These are phyloP conservation scores for Talaromyces albobiverticillius DNA, from an alignment of 2,329 filamentous ascomycete species.

Conservation along the genomic window DNA sequence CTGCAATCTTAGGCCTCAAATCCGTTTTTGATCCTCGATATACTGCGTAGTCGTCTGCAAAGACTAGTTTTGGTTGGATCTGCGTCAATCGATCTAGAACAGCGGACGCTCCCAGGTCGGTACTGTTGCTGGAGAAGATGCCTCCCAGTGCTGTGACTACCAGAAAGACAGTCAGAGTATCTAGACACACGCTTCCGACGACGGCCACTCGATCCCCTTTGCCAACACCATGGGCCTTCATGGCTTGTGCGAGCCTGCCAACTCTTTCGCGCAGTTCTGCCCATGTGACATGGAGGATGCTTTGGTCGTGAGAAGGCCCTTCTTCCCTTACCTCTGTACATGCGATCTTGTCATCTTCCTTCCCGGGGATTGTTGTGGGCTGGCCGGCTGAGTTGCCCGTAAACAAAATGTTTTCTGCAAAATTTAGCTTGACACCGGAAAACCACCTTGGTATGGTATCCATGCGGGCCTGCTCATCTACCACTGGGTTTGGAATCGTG, in stretches of 20 bases:
- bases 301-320: not conserved
- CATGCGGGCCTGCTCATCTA: too few species aligned
- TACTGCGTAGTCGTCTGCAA: not conserved
- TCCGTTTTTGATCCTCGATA: too few species aligned
- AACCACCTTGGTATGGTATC: not conserved
- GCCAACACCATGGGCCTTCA: not conserved
- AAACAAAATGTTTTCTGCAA: not conserved
- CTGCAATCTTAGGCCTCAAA: too few species aligned
- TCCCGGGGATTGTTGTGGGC: too few species aligned
- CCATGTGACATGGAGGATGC: conserved; percentile 4
- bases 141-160: not conserved
- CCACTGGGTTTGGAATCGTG: too few species aligned
- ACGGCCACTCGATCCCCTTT: not conserved
- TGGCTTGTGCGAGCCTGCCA: not conserved
- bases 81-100: conserved; percentile 1
- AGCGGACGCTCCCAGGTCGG: conserved; percentile 1
- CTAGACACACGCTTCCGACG: not conserved
- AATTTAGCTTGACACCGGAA: not conserved
- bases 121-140: not conserved
- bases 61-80: not conserved
- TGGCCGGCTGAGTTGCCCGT: too few species aligned
- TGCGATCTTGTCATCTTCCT: not conserved
- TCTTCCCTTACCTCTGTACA: not conserved
- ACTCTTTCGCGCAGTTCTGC: not conserved
- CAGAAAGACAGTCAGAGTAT: not conserved